Evolutionary conservation across 2,329 filamentous ascomycete genomes (phyloP).

Genomic region (Fusarium sp.): DNA sequence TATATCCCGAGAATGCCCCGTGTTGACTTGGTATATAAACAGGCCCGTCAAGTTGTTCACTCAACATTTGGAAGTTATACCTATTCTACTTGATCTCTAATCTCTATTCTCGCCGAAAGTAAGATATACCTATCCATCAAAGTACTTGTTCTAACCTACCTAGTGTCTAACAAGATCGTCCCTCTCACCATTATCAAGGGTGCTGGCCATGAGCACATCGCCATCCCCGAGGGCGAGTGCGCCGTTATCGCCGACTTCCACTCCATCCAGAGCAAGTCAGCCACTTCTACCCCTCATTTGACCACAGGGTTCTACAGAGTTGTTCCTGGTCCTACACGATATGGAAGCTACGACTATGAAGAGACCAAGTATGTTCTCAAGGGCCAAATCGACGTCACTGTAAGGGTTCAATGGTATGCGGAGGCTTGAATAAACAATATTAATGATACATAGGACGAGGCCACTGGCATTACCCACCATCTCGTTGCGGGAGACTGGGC

Average conservation of each 20-base stretch:
- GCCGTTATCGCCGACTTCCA: constrained; percentile 38
- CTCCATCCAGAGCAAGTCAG: constrained; percentile 22
- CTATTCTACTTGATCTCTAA: not conserved
- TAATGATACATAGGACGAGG: constrained; percentile 25
- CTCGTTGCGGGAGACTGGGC: constrained; percentile 42
- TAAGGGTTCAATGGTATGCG: not conserved
- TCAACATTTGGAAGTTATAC: not conserved
- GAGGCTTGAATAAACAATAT: not conserved
- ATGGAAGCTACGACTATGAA: constrained; percentile 36
- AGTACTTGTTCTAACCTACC: constrained; percentile 2
- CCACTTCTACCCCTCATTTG: constrained; percentile 16
- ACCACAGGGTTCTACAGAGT: constrained; percentile 38
- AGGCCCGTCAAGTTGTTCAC: not conserved
- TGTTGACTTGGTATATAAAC: constrained; percentile 12
- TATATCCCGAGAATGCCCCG: constrained; percentile 14
- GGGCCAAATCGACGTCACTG: constrained; percentile 35
- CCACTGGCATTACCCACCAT: constrained; percentile 37
- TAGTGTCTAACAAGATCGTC: constrained; percentile 39
- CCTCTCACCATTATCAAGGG: constrained; percentile 42
- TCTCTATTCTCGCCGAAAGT: constrained; percentile 3
- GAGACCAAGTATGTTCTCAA: constrained; percentile 40
- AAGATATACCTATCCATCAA: not conserved
- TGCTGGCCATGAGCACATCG: constrained; percentile 37
- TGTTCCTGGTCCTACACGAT: constrained; percentile 37
- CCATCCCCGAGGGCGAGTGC: constrained; percentile 30